Evolutionary conservation across 495 filamentous ascomycete species (phyloP).

Genomic region (Penicillium turbatum): DNA sequence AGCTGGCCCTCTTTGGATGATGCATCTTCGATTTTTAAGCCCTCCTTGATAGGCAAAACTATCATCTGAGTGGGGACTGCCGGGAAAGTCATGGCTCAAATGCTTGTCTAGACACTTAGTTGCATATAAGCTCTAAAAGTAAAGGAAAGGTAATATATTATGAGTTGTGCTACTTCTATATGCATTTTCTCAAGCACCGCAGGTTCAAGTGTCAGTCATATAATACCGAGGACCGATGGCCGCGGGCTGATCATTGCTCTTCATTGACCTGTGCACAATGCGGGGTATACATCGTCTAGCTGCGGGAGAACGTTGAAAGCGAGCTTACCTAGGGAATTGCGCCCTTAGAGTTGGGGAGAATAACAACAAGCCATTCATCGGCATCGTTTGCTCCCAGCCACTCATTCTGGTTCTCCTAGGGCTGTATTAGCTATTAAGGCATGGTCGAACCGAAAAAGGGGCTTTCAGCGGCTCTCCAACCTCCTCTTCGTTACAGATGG

Average conservation of each 20-base stretch:
- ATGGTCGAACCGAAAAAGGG: neutral
- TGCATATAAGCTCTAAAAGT: neutral
- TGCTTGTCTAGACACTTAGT: constrained; percentile 2
- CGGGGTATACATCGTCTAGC: constrained; percentile 16
- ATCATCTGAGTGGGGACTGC: constrained; percentile 29
- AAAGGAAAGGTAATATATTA: neutral
- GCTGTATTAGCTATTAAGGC: neutral
- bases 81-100: constrained; percentile 14
- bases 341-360: neutral
- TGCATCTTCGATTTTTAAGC: constrained; percentile 14
- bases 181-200: neutral
- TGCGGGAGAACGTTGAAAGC: neutral
- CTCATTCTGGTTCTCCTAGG: neutral
- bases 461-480: neutral
- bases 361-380: neutral
- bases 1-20: constrained; percentile 15
- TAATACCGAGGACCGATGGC: constrained; percentile 12
- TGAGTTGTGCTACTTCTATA: neutral
- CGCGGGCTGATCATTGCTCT: constrained; percentile 9
- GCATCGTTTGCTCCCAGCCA: neutral
- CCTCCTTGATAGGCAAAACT: constrained; percentile 22
- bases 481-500: neutral
- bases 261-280: constrained; percentile 7
- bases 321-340: neutral
- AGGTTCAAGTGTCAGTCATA: neutral